Evolutionary conservation across 2,329 filamentous ascomycete genomes (phyloP).

Genomic region (Emericellopsis atlantica): DNA sequence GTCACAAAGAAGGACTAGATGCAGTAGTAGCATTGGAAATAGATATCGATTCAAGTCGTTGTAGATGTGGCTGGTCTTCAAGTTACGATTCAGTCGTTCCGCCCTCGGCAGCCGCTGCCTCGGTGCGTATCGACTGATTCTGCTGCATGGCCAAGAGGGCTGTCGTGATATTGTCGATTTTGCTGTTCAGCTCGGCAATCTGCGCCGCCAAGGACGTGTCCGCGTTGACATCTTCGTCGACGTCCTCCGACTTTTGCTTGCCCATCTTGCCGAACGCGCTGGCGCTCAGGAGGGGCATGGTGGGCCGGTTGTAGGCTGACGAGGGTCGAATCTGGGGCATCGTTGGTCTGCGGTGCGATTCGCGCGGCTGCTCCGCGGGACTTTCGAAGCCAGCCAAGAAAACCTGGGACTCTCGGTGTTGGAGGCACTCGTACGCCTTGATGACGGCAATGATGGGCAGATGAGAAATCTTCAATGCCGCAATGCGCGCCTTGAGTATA

Average conservation of each 20-base stretch:
- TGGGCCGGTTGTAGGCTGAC: conserved; percentile 6
- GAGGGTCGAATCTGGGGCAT: conserved; percentile 6
- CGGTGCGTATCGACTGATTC: conserved; percentile 8
- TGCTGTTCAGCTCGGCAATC: conserved; percentile 39
- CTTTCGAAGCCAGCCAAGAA: conserved; percentile 37
- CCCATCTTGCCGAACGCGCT: neutral
- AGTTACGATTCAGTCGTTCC: neutral
- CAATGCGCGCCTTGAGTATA: conserved; percentile 49
- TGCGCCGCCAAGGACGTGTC: conserved; percentile 33
- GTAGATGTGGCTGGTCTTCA: too few species aligned
- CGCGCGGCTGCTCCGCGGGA: conserved; percentile 16
- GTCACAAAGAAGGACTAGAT: neutral
- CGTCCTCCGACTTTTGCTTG: neutral
- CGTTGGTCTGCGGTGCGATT: conserved; percentile 8
- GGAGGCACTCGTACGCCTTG: conserved; percentile 49
- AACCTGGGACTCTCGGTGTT: conserved; percentile 22
- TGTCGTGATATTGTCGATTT: conserved; percentile 46
- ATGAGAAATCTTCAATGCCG: conserved; percentile 51
- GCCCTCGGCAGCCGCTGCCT: neutral
- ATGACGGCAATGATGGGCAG: conserved; percentile 59
- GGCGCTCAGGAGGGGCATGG: neutral
- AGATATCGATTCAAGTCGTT: too few species aligned
- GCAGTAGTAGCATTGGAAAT: too few species aligned
- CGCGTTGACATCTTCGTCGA: conserved; percentile 17
- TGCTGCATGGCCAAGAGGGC: conserved; percentile 37